Evolutionary conservation across 768 basidiomycete genomes (phyloP), one percentile per base, ranked within the genome.

Genomic region (Multifurca ochricompacta): DNA sequence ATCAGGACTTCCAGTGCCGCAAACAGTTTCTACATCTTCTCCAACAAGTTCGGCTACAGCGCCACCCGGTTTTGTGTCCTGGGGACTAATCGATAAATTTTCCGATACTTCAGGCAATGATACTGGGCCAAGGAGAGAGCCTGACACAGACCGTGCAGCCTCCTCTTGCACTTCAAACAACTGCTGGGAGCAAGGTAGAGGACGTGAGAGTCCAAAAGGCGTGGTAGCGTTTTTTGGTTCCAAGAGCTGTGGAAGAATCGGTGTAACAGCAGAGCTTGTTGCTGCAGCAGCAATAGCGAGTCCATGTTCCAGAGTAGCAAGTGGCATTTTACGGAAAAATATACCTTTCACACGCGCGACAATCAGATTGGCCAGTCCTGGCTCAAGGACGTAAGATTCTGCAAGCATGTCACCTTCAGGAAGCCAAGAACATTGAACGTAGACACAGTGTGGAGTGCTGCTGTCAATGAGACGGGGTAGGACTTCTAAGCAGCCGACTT

Each of bases 321-420:
- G 66, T 1, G 73, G 72, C 14, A 85, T 72, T 32, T 77, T 73
- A 40, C 77, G 77, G 65, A 88, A 88, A 36, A 72, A 74, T 55
- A 82, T 79, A 2, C 74, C 77, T 59, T 77, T 77, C 21, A 83
- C 51, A 34, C 73, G 73, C 3, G 81, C 85, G 6, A 87, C 74
- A 21, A 87, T 69, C 21, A 62, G 59, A 1, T 65, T 66, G 0
- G 69, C 62, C 14, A 70, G 66, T 13, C 66, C 64, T 2, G 68
- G 64, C 37, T 70, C 70, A 11, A 83, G 64, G 0, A 79, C 81
- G 51, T 73, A 77, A 1, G 75, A 74, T 40, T 85, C 79, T 0
- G 74, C 74, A 0, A 78, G 58, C 34, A 82, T 70, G n/a, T 73
- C 63, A 0, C 69, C 72, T 28, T 75, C 72, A 2, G 74, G 67